Percentiles rank a stretch among this genome's conserved stretches.
These are phyloP conservation scores for Marchantia paleacea DNA, from an alignment of 225 moss, liverwort and hornwort genomes.

Conservation along the genomic window DNA sequence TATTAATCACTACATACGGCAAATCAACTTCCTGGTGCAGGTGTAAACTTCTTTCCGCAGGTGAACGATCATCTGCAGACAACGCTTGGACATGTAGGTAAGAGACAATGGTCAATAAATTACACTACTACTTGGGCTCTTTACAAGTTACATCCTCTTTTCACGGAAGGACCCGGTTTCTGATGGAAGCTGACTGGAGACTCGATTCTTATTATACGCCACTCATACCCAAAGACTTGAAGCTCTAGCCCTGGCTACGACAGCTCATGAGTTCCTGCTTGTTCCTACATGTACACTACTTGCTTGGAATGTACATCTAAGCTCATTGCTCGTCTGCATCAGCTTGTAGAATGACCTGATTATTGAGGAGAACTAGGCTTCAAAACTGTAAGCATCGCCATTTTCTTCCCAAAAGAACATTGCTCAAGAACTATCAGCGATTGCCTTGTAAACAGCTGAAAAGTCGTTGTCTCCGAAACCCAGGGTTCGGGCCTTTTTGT, in stretches of 20 bases:
- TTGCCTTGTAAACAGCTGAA: conserved; percentile 66
- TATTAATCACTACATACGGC: too few species aligned
- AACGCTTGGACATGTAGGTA: too few species aligned
- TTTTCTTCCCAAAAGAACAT: neutral
- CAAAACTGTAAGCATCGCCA: neutral
- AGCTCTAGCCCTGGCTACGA: neutral
- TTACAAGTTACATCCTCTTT: neutral
- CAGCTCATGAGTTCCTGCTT: neutral
- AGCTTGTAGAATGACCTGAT: neutral
- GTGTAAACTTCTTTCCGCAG: too few species aligned
- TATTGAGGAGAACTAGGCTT: neutral
- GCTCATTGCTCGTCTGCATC: neutral
- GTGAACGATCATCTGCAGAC: too few species aligned
- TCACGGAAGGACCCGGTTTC: neutral
- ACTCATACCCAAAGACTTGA: neutral
- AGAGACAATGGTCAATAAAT: neutral
- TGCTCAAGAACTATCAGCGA: conserved; percentile 17
- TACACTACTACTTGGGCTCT: neutral
- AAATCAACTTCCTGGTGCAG: too few species aligned
- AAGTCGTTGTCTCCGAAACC: conserved; percentile 83
- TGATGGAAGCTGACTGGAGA: neutral
- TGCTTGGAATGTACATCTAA: neutral
- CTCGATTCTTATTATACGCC: neutral
- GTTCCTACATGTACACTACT: neutral
- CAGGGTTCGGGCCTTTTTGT: conserved; percentile 62